Evolutionary conservation across 805 yeast species (phyloP).

Genomic region (Wickerhamiella alocasiicola): DNA sequence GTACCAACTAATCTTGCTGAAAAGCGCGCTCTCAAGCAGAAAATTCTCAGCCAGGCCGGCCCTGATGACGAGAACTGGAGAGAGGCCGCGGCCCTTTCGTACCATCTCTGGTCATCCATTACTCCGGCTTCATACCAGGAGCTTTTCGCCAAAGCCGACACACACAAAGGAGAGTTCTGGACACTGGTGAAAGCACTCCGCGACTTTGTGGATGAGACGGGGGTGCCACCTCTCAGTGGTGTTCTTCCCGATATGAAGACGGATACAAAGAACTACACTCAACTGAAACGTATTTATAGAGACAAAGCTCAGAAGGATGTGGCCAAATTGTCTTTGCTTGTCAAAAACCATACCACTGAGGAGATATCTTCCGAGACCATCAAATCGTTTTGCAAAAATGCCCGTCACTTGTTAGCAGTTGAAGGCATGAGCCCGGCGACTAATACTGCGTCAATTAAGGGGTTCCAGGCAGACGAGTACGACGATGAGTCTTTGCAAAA

Average conservation of each 20-base stretch:
- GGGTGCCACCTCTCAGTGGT: slow-evolving; percentile 58
- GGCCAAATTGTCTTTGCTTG: slow-evolving; percentile 25
- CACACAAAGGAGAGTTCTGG: slow-evolving; percentile 40
- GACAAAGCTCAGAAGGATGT: slow-evolving; percentile 43
- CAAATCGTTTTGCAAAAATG: slow-evolving; percentile 48
- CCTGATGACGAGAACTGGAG: slow-evolving; percentile 37
- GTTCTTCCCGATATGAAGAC: slow-evolving; percentile 82
- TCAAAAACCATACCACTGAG: background rate
- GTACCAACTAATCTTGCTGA: slow-evolving; percentile 29
- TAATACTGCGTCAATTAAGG: slow-evolving; percentile 18
- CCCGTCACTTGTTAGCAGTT: slow-evolving; percentile 31
- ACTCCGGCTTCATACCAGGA: slow-evolving; percentile 15
- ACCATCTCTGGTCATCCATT: slow-evolving; percentile 30
- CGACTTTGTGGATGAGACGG: slow-evolving; percentile 31
- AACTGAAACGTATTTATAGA: slow-evolving; percentile 45
- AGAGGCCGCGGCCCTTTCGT: slow-evolving; percentile 38
- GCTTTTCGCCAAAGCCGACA: slow-evolving; percentile 9
- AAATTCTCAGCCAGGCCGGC: slow-evolving; percentile 30
- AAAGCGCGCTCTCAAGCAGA: slow-evolving; percentile 31
- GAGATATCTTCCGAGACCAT: slow-evolving; percentile 26
- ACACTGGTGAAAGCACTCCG: slow-evolving; percentile 42
- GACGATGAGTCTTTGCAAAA: background rate
- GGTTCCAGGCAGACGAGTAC: background rate
- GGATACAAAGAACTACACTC: slow-evolving; percentile 48
- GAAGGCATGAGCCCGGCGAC: slow-evolving; percentile 28